Evolutionary conservation across 176 grass and related monocot genomes (phyloP).

Genomic region (Musa acuminata): DNA sequence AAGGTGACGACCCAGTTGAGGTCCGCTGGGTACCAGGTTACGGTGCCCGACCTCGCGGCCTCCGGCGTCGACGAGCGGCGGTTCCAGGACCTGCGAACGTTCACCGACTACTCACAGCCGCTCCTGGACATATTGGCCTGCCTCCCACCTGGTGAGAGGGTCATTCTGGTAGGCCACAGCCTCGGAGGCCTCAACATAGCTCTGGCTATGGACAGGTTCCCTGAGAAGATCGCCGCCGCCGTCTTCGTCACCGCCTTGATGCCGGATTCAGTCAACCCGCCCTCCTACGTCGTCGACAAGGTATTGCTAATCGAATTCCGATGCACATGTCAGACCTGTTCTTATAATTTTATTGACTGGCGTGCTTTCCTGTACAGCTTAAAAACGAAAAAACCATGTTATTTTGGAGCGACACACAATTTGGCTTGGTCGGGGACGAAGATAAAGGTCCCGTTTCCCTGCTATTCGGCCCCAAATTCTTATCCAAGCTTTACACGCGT

Average conservation of each 20-base stretch:
- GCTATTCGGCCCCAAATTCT: conserved; percentile 34
- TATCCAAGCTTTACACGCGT: conserved; percentile 24
- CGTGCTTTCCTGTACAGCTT: background rate
- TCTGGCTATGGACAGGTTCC: conserved; percentile 65
- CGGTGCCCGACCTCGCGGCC: conserved; percentile 53
- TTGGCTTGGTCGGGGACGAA: conserved; percentile 25
- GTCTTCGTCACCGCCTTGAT: conserved; percentile 69
- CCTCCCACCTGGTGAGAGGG: conserved; percentile 45
- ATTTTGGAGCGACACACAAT: conserved; percentile 56
- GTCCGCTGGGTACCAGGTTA: conserved; percentile 52
- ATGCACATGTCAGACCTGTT: no score
- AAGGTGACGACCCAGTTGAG: conserved; percentile 47
- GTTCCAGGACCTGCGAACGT: conserved; percentile 44
- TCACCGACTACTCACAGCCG: conserved; percentile 56
- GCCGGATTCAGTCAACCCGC: conserved; percentile 33
- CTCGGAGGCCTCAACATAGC: conserved; percentile 55
- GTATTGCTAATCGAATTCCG: conserved; percentile 9
- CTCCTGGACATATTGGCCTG: conserved; percentile 44
- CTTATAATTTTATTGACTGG: background rate
- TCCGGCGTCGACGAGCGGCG: conserved; percentile 50
- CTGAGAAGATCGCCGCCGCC: conserved; percentile 56
- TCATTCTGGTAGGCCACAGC: conserved; percentile 67
- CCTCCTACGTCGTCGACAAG: conserved; percentile 40
- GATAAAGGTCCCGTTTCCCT: conserved; percentile 33
- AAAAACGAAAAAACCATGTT: conserved; percentile 21